Base-by-base conservation (phyloP, 2,329 filamentous ascomycete genomes). In the Diaporthe citrichinensis region DNA sequence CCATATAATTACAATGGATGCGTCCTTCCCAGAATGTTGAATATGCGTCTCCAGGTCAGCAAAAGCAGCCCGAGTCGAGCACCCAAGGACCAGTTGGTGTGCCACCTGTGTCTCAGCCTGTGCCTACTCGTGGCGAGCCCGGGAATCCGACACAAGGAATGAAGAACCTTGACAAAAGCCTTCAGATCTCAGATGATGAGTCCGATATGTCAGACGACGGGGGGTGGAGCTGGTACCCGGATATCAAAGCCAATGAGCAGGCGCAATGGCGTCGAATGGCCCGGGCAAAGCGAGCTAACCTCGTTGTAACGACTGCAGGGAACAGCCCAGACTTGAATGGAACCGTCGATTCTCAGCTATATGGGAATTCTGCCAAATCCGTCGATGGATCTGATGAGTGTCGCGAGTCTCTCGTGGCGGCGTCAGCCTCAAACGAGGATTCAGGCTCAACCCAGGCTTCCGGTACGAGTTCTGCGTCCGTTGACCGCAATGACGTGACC, bases 261-360 rank as follows among this genome's bases (percentile, higher is more conserved):
- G 34, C 57, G 2, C 4, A 39, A 3, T 59, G 57, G 57, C 57
- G 57, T 59, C 57, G 1, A 2, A 39, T 8, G 6, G 23, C 34
- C 7, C 23, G 4, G 34, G 57, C 34, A 6, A 39, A 15, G 14
- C 34, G 34, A 23, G 57, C 31, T 1, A n/a, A 10, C 4, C 2
- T 2, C 23, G 2, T 3, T 12, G 57, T 8, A 14, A 39, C 10
- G 9, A n/a, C 15, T n/a, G 31, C 17, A 10, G 10, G 0, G 2
- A 12, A 59, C 5, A n/a, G 5, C n/a, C 4, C 34, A 14, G 7
- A 6, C 20, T 15, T 1, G 17, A 39, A 9, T 4, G 8, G 25
- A 2, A 0, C 4, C 1, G 4, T 14, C 8, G 1, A 12, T 3
- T 6, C 10, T 17, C 12, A 41, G 23, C 8, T 4, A 5, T 0